phyloP scores from a whole-genome alignment of 2,329 filamentous ascomycete species.

The Amauroascus verrucosus region DNA sequence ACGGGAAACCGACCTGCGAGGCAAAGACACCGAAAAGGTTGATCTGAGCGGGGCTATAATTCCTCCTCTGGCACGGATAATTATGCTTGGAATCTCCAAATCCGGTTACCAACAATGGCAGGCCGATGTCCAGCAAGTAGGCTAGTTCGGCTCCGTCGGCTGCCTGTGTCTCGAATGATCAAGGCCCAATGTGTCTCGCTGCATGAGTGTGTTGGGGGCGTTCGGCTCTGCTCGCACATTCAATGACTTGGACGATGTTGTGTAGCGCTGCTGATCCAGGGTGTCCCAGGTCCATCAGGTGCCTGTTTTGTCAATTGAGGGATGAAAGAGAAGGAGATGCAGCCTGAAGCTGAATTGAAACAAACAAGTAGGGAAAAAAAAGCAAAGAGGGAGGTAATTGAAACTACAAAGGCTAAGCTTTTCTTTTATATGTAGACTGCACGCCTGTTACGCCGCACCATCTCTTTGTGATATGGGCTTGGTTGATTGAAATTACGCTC shows the following conservation, averaged over 20 bases:
- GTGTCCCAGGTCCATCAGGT: not conserved
- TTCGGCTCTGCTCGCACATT: not conserved
- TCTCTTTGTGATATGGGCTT: not conserved
- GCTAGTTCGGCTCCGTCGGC: not conserved
- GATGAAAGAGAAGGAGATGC: not conserved
- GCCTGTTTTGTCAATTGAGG: too few species aligned
- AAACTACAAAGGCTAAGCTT: not conserved
- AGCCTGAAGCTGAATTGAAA: not conserved
- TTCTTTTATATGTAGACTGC: not conserved
- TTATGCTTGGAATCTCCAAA: too few species aligned
- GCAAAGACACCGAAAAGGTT: too few species aligned
- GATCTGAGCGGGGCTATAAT: too few species aligned
- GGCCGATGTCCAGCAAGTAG: not conserved
- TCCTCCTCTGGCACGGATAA: too few species aligned
- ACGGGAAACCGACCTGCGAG: not conserved
- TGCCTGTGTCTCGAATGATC: not conserved
- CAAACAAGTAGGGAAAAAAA: not conserved
- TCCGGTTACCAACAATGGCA: not conserved
- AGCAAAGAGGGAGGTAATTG: not conserved
- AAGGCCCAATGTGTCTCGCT: not conserved
- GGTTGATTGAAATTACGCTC: too few species aligned
- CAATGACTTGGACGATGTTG: not conserved
- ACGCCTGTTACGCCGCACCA: not conserved
- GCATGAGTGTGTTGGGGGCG: not conserved
- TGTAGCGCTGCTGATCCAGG: slow-evolving; percentile 1